Base-by-base conservation (phyloP, 495 filamentous ascomycete genomes). In the Penicillium mononematosum region DNA sequence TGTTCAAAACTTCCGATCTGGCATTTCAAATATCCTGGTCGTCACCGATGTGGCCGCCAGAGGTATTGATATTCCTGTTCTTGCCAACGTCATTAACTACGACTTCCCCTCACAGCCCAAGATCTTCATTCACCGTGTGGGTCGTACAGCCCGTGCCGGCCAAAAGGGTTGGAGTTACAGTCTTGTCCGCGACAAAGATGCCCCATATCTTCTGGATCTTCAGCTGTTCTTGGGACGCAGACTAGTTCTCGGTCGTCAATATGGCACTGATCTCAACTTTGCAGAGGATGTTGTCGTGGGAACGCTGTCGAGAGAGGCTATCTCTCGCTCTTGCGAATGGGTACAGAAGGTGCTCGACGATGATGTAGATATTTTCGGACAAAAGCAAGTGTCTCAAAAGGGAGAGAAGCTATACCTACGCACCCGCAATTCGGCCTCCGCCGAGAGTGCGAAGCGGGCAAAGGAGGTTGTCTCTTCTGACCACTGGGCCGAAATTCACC, bases 61-160 rank as follows among this genome's bases (percentile, higher is more conserved):
- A 77, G 94, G 94, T 81, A 95, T 99, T 58, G 94, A 99, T 85
- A 96, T 98, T 59, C 94, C 94, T 0, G 79, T 96, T 32, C 84
- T 99, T 11, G 92, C 91, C 41, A 97, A 99, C 67, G 94, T 98
- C 50, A 94, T 99, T 75, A 98, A 99, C 77, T 99, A 95, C 77
- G 91, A 98, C 60, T 98, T 99, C 65, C 94, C 94, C 4, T 87
- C 93, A 5, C 93, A 98, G 63, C 92, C 94, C 24, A 99, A 99
- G 71, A 85, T 98, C 17, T 98, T 93, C 62, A 87, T 99, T 56
- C 94, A 99, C 71, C 88, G 94, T 64, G 95, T 99, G 27, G 94
- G 94, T 59, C 84, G 94, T 69, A 98, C 94, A 12, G 94, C 94
- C 24, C 83, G 94, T 81, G 94, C 94, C 43, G 95, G 95, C 8